phyloP scores from a whole-genome alignment of 192 early-diverging fungal species.

The Jimgerdemannia flammicorona region DNA sequence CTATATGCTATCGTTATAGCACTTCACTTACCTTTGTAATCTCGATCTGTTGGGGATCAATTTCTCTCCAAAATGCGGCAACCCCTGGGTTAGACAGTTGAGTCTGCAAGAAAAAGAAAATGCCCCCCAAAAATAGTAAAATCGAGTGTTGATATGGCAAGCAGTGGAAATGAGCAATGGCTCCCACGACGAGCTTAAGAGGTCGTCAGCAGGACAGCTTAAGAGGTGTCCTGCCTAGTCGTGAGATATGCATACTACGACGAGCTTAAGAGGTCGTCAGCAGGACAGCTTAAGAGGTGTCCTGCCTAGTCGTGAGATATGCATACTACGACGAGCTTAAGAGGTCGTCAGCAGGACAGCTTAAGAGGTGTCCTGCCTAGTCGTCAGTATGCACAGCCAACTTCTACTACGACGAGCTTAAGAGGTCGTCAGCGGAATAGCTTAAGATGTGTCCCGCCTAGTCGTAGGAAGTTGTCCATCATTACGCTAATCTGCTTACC shows the following conservation, averaged over 20 bases:
- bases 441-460: too few relatives aligned
- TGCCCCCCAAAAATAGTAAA: constrained; percentile 1
- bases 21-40: constrained; percentile 13
- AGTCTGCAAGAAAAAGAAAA: constrained; percentile 9
- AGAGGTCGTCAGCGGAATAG: too few relatives aligned
- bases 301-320: too few relatives aligned
- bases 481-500: constrained; percentile 5
- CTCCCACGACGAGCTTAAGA: neutral
- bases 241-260: constrained; percentile 5
- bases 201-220: neutral
- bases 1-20: too few relatives aligned
- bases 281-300: too few relatives aligned
- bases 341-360: too few relatives aligned
- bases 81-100: constrained; percentile 18
- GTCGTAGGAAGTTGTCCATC: constrained; percentile 8
- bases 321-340: too few relatives aligned
- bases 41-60: constrained; percentile 10
- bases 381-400: too few relatives aligned
- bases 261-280: constrained; percentile 4
- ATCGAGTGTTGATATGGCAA: constrained; percentile 4
- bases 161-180: neutral
- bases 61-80: constrained; percentile 6
- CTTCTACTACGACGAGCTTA: too few relatives aligned
- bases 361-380: too few relatives aligned
- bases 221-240: neutral